These are phyloP conservation scores for Mycosarcoma maydis DNA, from an alignment of 1,284 basidiomycete genomes.

Conservation along the genomic window DNA sequence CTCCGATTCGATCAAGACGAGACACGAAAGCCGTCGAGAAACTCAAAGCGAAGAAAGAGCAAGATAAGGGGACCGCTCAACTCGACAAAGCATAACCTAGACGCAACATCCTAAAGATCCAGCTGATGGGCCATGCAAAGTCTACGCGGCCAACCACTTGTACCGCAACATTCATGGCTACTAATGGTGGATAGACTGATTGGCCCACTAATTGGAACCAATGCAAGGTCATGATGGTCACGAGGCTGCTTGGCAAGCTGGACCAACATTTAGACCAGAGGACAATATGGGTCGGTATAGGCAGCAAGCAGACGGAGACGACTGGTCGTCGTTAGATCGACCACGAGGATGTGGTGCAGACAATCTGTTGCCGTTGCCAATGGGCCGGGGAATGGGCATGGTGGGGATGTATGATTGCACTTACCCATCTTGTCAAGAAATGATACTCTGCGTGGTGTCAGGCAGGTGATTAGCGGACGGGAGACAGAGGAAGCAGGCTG, in stretches of 20 bases:
- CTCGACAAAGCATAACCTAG: conserved; percentile 5
- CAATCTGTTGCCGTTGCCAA: no score
- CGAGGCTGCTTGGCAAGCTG: background rate
- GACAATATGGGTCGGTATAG: background rate
- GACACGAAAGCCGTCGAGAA: background rate
- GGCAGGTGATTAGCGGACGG: background rate
- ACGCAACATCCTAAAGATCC: conserved; percentile 4
- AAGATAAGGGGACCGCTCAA: background rate
- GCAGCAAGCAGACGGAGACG: background rate
- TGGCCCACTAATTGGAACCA: background rate
- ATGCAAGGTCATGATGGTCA: background rate
- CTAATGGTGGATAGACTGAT: no score
- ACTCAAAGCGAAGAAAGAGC: background rate
- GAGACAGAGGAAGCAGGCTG: background rate
- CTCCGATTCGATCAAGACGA: no score
- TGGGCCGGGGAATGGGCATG: background rate
- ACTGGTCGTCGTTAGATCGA: no score
- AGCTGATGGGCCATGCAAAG: background rate
- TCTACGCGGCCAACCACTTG: background rate
- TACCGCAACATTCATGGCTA: no score
- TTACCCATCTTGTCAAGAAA: conserved; percentile 32
- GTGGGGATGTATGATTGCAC: background rate
- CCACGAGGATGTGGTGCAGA: background rate
- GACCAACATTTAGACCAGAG: background rate
- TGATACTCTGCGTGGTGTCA: conserved; percentile 1